Evolutionary conservation across 129 eudicot genomes (phyloP).

Genomic region (Cynara cardunculus): DNA sequence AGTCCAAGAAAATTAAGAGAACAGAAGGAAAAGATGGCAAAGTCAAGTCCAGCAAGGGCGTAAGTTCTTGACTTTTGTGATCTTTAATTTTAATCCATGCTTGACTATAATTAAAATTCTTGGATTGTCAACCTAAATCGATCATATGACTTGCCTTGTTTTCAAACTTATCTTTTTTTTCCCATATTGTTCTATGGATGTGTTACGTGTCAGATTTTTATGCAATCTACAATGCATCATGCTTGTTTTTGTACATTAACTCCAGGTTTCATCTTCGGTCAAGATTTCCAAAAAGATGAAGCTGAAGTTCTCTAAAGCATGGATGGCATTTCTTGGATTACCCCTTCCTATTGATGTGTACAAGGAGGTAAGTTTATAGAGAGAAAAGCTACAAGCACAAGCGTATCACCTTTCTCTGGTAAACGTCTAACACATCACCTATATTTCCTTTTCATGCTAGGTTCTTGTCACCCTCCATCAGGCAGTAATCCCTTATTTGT

Average conservation of each 20-base stretch:
- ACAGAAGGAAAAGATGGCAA: constrained; percentile 32
- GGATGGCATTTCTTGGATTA: constrained; percentile 78
- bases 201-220: background rate
- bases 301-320: constrained; percentile 75
- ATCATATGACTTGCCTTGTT: background rate
- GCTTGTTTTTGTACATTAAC: constrained; percentile 4
- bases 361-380: constrained; percentile 65
- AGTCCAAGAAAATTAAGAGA: constrained; percentile 24
- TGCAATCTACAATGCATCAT: background rate
- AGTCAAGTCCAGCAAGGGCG: constrained; percentile 36
- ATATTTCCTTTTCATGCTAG: constrained; percentile 36
- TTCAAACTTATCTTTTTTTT: background rate
- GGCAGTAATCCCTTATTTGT: constrained; percentile 73
- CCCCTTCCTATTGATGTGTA: constrained; percentile 89
- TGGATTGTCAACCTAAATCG: background rate
- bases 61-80: constrained; percentile 20
- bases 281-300: constrained; percentile 69
- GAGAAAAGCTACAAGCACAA: constrained; percentile 2
- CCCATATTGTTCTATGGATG: background rate
- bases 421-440: background rate
- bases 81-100: background rate
- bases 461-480: constrained; percentile 82
- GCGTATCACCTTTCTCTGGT: background rate
- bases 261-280: constrained; percentile 49
- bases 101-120: background rate